A percentile compares a stretch with the other conserved stretches of the same genome.
Conservation (phyloP, 352 stramenopile genomes). For the Saprolegnia diclina region DNA sequence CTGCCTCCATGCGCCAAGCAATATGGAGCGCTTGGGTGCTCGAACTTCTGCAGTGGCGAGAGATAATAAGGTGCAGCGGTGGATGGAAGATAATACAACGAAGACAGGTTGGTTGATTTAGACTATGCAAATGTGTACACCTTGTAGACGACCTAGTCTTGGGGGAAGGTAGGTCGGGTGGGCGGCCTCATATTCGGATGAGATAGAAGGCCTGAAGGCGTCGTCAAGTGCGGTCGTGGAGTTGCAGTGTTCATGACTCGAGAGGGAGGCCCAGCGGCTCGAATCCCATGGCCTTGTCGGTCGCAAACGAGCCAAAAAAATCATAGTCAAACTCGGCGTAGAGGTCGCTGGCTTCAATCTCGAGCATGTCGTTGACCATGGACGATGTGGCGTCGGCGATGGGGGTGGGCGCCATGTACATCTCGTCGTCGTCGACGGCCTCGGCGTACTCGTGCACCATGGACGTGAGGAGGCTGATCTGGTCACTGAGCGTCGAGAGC, state of each 20-base stretch:
- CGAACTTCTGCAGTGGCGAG: too few species aligned
- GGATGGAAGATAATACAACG: too few species aligned
- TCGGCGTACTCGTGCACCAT: conserved; percentile 19
- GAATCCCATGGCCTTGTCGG: background rate
- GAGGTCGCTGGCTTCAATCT: background rate
- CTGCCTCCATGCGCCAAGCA: too few species aligned
- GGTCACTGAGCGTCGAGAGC: conserved; percentile 7
- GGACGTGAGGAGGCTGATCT: conserved; percentile 19
- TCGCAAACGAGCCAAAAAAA: background rate
- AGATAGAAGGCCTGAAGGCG: conserved; percentile 7
- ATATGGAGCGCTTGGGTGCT: too few species aligned
- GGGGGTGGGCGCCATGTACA: too few species aligned
- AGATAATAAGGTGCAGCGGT: too few species aligned
- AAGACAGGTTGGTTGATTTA: too few species aligned
- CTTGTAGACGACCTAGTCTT: conserved; percentile 9
- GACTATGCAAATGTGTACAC: background rate
- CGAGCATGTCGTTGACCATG: conserved; percentile 1
- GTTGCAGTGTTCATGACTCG: background rate
- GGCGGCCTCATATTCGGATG: conserved; percentile 1
- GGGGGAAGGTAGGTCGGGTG: conserved; percentile 10
- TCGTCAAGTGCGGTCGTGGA: background rate
- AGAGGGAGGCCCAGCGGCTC: background rate
- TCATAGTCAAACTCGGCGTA: conserved; percentile 12
- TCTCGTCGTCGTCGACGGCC: background rate
- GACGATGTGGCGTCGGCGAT: too few species aligned